These are phyloP conservation scores for Quercus aquifolioides DNA, from an alignment of 306 rosid genomes.

Conservation along the genomic window DNA sequence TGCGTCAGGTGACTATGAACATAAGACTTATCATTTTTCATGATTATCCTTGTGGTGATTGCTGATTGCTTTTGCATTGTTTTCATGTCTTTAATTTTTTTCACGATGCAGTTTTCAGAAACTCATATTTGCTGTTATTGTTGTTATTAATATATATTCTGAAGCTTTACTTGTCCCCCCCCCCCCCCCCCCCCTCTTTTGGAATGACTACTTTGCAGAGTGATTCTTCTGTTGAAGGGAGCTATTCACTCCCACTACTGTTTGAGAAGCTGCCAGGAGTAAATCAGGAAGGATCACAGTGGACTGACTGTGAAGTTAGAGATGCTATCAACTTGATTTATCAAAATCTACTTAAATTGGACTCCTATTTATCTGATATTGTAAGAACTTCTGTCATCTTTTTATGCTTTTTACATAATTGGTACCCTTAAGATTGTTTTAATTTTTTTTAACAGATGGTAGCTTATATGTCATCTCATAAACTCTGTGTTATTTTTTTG, in stretches of 20 bases:
- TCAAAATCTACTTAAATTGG: conserved; percentile 72
- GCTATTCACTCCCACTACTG: conserved; percentile 56
- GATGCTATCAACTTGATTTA: conserved; percentile 66
- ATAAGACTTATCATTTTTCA: conserved; percentile 1
- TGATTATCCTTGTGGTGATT: background rate
- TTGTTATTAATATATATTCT: background rate
- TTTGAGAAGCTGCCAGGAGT: conserved; percentile 79
- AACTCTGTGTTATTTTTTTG: background rate
- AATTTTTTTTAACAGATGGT: background rate
- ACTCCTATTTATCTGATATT: conserved; percentile 49
- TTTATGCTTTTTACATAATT: conserved; percentile 1
- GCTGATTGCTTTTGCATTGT: background rate
- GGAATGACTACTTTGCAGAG: conserved; percentile 40
- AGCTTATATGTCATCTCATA: background rate
- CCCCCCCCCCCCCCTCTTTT: background rate
- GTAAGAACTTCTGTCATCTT: conserved; percentile 55
- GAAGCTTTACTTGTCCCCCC: background rate
- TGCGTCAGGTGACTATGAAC: conserved; percentile 46
- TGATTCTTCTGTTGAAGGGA: conserved; percentile 59
- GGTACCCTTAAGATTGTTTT: background rate
- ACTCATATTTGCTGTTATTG: background rate
- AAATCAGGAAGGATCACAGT: conserved; percentile 71
- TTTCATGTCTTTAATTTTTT: background rate
- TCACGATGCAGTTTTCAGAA: conserved; percentile 11
- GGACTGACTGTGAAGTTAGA: conserved; percentile 70